Base-by-base conservation (phyloP, 1,284 basidiomycete species). In the Somion occarium region DNA sequence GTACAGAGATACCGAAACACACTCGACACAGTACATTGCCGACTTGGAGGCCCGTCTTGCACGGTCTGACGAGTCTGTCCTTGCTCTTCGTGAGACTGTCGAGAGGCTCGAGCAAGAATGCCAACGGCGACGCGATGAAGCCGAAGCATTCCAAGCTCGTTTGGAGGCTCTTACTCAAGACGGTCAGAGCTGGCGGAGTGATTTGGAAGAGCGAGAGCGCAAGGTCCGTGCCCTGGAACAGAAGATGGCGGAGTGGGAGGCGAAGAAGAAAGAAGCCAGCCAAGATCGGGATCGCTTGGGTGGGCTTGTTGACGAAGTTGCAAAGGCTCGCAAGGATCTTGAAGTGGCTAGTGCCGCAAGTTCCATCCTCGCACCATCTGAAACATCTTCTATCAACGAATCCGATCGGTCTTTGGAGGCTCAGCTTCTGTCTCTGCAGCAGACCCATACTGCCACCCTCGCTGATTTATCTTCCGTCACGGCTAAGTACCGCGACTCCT, bases 1-100 rank as follows among this genome's bases (percentile, higher is more conserved):
- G 46, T 85, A 86, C 68, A 90, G 84, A 63, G 91, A 96, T 48
- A 69, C 77, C 1, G 91, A 95, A 59, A 70, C 73, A 1, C 80
- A 86, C 50, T 86, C 88, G 9, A 69, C 79, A 39, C 78, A 83
- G 57, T 97, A 98, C 68, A 93, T 98, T 52, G 73, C 82, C n/a
- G 93, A 95, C 50, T 78, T 99, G 19, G 96, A 99, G 68, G 73
- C 78, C 44, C 86, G 91, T 23, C 76, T 98, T 11, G 74, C 84
- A 18, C 85, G 83, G 43, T 81, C 90, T 1, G 93, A 97, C 58
- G 85, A 91, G 58, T 86, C 85, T 19, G 75, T 88, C 11, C 70
- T 86, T 1, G 68, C 71, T 7, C 75, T 98, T 2, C 80, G 84
- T 27, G 78, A 77, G 38, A 85, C 80, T 23, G 80, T 98, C 11